phyloP scores from a whole-genome alignment of 1,284 basidiomycete genomes.

The Apiotrichum montevideense region DNA sequence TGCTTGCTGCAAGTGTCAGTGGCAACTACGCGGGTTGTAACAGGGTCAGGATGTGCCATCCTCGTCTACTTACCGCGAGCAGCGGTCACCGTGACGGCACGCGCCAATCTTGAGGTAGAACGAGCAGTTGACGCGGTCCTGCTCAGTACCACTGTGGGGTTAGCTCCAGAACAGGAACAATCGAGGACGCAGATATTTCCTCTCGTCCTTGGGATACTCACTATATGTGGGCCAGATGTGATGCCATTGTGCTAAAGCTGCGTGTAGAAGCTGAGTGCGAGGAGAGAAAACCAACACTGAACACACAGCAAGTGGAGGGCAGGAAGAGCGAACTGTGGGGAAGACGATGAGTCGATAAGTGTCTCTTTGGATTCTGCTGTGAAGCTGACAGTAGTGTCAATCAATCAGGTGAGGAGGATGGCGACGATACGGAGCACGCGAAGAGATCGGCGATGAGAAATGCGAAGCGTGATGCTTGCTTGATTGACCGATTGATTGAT shows the following conservation, averaged over 20 bases:
- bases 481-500: too few species aligned
- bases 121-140: slow-evolving; percentile 48
- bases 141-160: slow-evolving; percentile 44
- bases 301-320: not conserved
- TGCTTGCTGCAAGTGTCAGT: slow-evolving; percentile 67
- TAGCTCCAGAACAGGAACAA: not conserved
- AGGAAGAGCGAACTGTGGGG: not conserved
- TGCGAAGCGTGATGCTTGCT: too few species aligned
- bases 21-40: too few species aligned
- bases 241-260: slow-evolving; percentile 32
- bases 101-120: slow-evolving; percentile 49
- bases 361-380: too few species aligned
- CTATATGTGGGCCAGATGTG: slow-evolving; percentile 47
- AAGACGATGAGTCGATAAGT: too few species aligned
- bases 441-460: not conserved
- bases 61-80: slow-evolving; percentile 34
- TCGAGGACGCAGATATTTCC: not conserved
- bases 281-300: not conserved
- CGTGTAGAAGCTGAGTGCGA: not conserved
- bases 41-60: too few species aligned
- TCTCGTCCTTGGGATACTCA: slow-evolving; percentile 21
- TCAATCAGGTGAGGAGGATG: not conserved
- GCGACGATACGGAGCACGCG: not conserved
- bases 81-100: slow-evolving; percentile 46
- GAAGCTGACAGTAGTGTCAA: not conserved